Conservation (phyloP, 192 early-diverging fungal species). For the Coemansia guatemalensis region DNA sequence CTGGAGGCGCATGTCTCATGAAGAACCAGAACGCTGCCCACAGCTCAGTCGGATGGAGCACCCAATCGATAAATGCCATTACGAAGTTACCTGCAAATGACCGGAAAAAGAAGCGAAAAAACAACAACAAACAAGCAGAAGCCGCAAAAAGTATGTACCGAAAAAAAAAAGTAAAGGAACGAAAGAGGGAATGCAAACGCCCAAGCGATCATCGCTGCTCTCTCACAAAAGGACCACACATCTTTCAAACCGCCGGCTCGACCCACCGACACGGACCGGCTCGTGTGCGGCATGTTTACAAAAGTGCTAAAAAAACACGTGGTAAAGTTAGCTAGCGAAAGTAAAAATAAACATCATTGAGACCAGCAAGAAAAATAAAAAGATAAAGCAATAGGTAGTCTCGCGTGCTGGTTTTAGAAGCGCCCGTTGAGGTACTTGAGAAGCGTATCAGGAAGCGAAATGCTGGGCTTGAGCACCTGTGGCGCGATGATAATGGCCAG, state of each 20-base stretch:
- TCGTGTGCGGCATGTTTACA: too few relatives aligned
- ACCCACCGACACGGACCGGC: too few relatives aligned
- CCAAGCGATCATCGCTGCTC: background rate
- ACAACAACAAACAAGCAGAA: background rate
- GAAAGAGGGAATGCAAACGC: background rate
- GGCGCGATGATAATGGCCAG: slow-evolving; percentile 65
- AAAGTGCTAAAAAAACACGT: background rate
- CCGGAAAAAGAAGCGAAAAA: background rate
- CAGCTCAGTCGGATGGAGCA: slow-evolving; percentile 84
- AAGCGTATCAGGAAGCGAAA: slow-evolving; percentile 34
- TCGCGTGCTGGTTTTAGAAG: slow-evolving; percentile 25
- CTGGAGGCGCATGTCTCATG: slow-evolving; percentile 55
- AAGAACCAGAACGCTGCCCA: slow-evolving; percentile 75
- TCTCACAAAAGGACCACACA: too few relatives aligned
- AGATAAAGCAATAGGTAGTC: background rate
- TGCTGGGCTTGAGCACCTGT: slow-evolving; percentile 48
- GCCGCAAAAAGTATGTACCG: background rate
- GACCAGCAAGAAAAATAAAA: background rate
- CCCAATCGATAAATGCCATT: slow-evolving; percentile 65
- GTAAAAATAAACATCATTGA: background rate
- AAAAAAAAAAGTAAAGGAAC: background rate
- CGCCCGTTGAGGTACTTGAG: slow-evolving; percentile 46
- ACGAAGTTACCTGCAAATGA: background rate
- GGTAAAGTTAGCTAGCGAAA: too few relatives aligned
- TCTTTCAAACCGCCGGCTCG: too few relatives aligned